Conservation (phyloP, 2,329 filamentous ascomycete genomes). For the Coniochaeta pulveracea region DNA sequence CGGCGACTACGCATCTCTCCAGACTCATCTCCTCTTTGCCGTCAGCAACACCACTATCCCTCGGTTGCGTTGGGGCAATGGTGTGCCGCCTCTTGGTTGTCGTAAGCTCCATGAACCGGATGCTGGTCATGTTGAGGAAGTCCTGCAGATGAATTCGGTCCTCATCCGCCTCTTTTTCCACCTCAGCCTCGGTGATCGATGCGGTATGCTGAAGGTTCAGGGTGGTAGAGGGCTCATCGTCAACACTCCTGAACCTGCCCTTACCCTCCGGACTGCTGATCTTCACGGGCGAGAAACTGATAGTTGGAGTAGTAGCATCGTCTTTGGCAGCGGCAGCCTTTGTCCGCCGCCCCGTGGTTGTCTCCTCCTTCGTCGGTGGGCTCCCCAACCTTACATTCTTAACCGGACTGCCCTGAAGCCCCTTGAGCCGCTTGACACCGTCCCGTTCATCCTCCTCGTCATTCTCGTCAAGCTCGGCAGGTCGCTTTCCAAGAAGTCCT, state of each 20-base stretch:
- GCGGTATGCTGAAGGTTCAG: constrained; percentile 31
- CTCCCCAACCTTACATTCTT: constrained; percentile 63
- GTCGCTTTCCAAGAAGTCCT: constrained; percentile 64
- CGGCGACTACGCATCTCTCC: constrained; percentile 74
- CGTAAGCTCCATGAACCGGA: constrained; percentile 97
- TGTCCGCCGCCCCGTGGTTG: constrained; percentile 46
- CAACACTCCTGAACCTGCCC: constrained; percentile 41
- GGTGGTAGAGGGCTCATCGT: constrained; percentile 30
- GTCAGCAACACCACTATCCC: constrained; percentile 27
- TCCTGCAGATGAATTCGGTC: constrained; percentile 75
- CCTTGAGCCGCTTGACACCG: constrained; percentile 58
- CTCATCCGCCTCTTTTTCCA: constrained; percentile 37
- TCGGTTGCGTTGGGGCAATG: constrained; percentile 43
- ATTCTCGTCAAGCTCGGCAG: constrained; percentile 59
- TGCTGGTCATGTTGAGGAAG: constrained; percentile 89
- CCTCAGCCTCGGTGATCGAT: constrained; percentile 27
- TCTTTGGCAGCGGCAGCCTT: constrained; percentile 36
- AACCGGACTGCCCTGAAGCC: constrained; percentile 63
- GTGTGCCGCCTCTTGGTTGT: constrained; percentile 90
- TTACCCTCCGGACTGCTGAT: constrained; percentile 44
- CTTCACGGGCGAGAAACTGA: constrained; percentile 36
- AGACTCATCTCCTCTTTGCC: constrained; percentile 45
- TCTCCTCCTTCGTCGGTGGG: constrained; percentile 56
- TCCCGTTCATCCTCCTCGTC: constrained; percentile 47
- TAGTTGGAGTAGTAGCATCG: constrained; percentile 26